Evolutionary conservation across 352 stramenopile genomes (phyloP).

Genomic region (Pythium sp.): DNA sequence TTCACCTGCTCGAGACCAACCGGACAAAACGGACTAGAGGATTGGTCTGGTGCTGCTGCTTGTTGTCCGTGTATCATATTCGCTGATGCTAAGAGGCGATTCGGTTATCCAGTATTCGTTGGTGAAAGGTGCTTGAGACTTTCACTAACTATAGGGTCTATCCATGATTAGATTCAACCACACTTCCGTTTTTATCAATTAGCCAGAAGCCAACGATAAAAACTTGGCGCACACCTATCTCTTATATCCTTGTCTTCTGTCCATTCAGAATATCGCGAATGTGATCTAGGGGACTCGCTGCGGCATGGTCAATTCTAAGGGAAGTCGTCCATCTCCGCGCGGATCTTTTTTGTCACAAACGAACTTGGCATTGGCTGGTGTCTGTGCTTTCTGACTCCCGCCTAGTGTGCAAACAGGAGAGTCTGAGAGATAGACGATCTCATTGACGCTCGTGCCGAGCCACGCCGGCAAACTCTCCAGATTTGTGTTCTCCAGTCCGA

Average conservation of each 20-base stretch:
- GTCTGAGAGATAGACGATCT: conserved; percentile 7
- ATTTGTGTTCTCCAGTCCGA: conserved; percentile 19
- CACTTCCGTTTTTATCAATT: too few relatives aligned
- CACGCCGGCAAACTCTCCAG: conserved; percentile 17
- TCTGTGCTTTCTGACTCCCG: neutral
- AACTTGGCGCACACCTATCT: too few relatives aligned
- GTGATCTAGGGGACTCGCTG: neutral
- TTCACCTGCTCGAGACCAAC: neutral
- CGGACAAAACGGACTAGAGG: neutral
- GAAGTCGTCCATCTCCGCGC: conserved; percentile 9
- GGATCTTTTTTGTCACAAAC: conserved; percentile 14
- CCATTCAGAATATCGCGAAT: neutral
- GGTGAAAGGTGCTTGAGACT: neutral
- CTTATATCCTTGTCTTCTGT: neutral
- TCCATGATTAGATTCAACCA: neutral
- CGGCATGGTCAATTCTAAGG: neutral
- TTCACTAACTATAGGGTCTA: neutral
- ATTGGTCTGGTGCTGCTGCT: neutral
- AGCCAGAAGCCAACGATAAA: too few relatives aligned
- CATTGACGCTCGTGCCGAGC: conserved; percentile 7
- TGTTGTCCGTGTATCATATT: neutral
- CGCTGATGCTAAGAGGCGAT: neutral
- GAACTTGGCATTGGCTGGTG: neutral
- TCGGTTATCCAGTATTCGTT: neutral
- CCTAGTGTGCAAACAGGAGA: neutral